These are phyloP conservation scores for Microdochium bolleyi DNA, from an alignment of 2,329 filamentous ascomycete genomes.

Conservation along the genomic window DNA sequence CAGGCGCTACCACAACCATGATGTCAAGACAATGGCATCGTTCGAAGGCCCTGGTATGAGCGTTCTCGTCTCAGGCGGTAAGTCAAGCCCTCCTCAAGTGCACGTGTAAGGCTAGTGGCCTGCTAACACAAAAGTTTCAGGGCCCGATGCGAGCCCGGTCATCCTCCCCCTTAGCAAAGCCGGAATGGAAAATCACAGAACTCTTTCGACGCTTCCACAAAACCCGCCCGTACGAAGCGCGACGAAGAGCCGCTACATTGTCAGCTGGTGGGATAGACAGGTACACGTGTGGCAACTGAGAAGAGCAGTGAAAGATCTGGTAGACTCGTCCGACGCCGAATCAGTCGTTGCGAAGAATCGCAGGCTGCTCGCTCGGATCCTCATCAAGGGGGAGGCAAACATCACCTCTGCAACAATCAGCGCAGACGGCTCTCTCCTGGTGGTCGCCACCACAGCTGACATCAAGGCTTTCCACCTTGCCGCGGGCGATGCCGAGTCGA, in stretches of 20 bases:
- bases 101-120: neutral
- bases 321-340: conserved; percentile 29
- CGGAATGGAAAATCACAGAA: conserved; percentile 72
- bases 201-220: conserved; percentile 78
- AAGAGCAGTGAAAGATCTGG: conserved; percentile 36
- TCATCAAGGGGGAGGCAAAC: conserved; percentile 69
- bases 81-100: conserved; percentile 14
- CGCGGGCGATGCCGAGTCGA: conserved; percentile 35
- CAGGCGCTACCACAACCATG: conserved; percentile 80
- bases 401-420: conserved; percentile 71
- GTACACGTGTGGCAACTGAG: conserved; percentile 69
- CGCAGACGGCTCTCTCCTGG: conserved; percentile 61
- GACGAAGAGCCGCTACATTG: conserved; percentile 62
- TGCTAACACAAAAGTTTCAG: conserved; percentile 36
- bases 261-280: conserved; percentile 90
- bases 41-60: conserved; percentile 81
- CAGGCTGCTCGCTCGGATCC: conserved; percentile 61
- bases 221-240: conserved; percentile 66
- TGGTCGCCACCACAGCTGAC: conserved; percentile 66
- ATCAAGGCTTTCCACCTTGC: conserved; percentile 71
- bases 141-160: conserved; percentile 77
- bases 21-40: conserved; percentile 88
- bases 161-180: conserved; percentile 73
- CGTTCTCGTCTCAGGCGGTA: conserved; percentile 85
- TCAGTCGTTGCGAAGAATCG: conserved; percentile 42